These are phyloP conservation scores for Argentina anserina DNA, from an alignment of 306 rosid genomes.

Conservation along the genomic window DNA sequence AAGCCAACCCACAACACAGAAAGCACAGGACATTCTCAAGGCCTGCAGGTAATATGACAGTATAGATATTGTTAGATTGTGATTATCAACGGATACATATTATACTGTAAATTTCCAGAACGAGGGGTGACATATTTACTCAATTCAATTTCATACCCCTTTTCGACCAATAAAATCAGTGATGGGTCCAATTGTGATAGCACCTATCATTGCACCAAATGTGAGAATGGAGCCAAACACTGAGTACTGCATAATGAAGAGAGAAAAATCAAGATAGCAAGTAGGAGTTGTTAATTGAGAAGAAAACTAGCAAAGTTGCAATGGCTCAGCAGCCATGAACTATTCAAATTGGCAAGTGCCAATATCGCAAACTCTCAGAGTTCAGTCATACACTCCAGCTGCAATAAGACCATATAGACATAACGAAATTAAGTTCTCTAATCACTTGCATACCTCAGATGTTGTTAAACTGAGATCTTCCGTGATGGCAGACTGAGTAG, in stretches of 20 bases:
- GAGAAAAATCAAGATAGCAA: not conserved
- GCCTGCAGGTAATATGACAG: constrained; percentile 51
- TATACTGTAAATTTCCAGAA: not conserved
- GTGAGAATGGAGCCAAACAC: constrained; percentile 90
- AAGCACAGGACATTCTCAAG: constrained; percentile 71
- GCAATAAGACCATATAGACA: not conserved
- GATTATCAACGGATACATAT: constrained; percentile 4
- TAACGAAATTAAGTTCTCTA: not conserved
- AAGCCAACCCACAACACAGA: constrained; percentile 80
- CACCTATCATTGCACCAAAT: constrained; percentile 95
- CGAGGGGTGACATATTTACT: constrained; percentile 8
- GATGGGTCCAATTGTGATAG: constrained; percentile 81
- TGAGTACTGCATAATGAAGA: constrained; percentile 53
- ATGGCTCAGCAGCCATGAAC: not conserved
- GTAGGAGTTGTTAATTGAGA: not conserved
- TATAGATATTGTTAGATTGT: constrained; percentile 2
- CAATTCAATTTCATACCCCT: constrained; percentile 50
- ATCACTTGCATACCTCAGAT: constrained; percentile 49
- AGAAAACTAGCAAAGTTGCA: not conserved
- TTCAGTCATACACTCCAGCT: not conserved
- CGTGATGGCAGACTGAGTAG: constrained; percentile 66
- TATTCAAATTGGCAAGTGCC: not conserved
- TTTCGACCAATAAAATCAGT: constrained; percentile 72
- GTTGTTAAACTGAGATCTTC: constrained; percentile 61
- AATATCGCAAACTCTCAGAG: not conserved